A percentile compares a stretch with the other conserved stretches of the same genome.
These are phyloP conservation scores for Cochlearia excelsa DNA, from an alignment of 345 rosid species.

Conservation along the genomic window DNA sequence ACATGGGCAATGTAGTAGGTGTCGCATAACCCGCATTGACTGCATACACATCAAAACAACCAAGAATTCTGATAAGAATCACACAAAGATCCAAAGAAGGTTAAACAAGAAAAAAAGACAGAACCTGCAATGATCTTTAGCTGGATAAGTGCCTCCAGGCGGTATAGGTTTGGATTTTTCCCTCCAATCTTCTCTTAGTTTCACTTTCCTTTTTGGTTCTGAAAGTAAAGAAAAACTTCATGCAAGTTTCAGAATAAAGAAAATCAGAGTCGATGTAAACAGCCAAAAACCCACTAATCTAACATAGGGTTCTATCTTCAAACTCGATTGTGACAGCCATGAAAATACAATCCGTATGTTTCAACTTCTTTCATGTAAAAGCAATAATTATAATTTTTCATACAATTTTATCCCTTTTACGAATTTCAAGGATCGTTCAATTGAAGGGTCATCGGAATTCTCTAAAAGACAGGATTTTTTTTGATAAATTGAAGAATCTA, in stretches of 20 bases:
- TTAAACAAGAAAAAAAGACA: not conserved
- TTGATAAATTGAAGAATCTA: constrained; percentile 14
- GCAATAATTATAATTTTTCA: constrained; percentile 3
- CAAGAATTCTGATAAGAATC: not conserved
- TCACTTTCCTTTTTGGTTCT: constrained; percentile 47
- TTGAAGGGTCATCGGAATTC: not conserved
- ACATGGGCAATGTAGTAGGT: constrained; percentile 94
- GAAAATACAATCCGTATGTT: not conserved
- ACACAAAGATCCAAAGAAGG: not conserved
- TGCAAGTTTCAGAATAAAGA: not conserved
- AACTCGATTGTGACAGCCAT: constrained; percentile 22
- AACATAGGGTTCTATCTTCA: constrained; percentile 3
- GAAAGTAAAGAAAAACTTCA: constrained; percentile 5
- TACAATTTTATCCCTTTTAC: not conserved
- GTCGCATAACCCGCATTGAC: constrained; percentile 90
- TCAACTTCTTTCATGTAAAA: not conserved
- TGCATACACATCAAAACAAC: constrained; percentile 24
- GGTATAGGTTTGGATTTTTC: constrained; percentile 79
- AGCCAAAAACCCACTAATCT: not conserved
- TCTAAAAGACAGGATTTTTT: constrained; percentile 13
- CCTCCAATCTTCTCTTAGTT: constrained; percentile 84
- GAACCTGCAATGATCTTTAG: constrained; percentile 96
- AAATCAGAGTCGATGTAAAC: not conserved
- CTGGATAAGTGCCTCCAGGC: constrained; percentile 87
- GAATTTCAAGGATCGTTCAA: constrained; percentile 1